Base-by-base conservation (phyloP, 768 basidiomycete genomes). In the Phlebiopsis flavidoalba region DNA sequence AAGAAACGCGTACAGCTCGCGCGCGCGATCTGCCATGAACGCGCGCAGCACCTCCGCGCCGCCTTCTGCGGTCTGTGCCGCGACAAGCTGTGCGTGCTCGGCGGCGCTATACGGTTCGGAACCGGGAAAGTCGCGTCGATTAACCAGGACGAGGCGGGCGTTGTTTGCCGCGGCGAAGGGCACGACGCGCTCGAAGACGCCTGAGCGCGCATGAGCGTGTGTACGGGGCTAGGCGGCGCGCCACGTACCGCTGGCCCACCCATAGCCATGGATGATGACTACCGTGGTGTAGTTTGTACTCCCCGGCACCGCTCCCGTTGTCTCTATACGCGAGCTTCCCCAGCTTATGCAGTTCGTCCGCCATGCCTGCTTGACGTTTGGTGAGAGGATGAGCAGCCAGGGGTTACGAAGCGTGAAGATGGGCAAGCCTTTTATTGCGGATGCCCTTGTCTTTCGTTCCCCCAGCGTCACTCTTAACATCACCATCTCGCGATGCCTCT, bases 71-170 rank as follows among this genome's bases (percentile, higher is more conserved):
- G 22, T 1, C 5, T 21, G 26, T 12, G 37, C 48, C 15, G 8
- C 19, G 5, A 24, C 50, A 7, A 62, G 57, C 26, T 36, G 22
- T 8, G 15, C 24, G 24, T n/a, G 56, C 21, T 62, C 48, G 14
- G 36, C 55, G 6, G 40, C 56, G 7, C 17, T 45, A 15, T 33
- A 45, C n/a, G 55, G 55, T 5, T 11, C 21, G 8, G 61, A 35
- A 3, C 61, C 50, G n/a, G 61, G 61, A 22, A 35, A 62, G 56
- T 53, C 61, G 15, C 61, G 46, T 14, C 61, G n/a, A 19, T 62
- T 62, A 8, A 62, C 33, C 35, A 62, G 57, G 12, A 62, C 55
- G 24, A 62, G 19, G n/a, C 61, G 55, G 7, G 61, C 26, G 49
- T 35, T 37, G 49, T 62, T 22, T 36, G 26, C 26, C 24, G 36